These are phyloP conservation scores for Exophiala dermatitidis DNA, from an alignment of 2,329 filamentous ascomycete species.

Conservation along the genomic window DNA sequence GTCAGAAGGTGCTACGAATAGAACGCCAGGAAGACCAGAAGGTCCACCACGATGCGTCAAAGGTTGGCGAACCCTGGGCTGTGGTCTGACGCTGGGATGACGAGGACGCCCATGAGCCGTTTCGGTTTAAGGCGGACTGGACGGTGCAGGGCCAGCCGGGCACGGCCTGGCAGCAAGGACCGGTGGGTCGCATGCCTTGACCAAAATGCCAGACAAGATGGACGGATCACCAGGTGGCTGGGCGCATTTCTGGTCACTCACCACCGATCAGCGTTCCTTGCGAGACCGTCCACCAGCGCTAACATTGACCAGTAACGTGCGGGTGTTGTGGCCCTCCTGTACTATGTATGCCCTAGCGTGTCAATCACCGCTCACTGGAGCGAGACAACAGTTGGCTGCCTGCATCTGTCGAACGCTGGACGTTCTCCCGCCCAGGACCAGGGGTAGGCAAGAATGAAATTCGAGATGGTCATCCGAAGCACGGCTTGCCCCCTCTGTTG, in stretches of 20 bases:
- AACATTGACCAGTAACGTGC: conserved; percentile 11
- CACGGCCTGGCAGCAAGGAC: conserved; percentile 16
- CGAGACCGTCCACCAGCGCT: conserved; percentile 22
- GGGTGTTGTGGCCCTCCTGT: not conserved
- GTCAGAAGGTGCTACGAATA: conserved; percentile 24
- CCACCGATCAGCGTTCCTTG: conserved; percentile 27
- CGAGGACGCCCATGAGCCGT: conserved; percentile 23
- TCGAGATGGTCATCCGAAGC: conserved; percentile 13
- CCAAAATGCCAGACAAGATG: conserved; percentile 13
- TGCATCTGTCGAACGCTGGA: conserved; percentile 5
- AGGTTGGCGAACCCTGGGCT: conserved; percentile 21
- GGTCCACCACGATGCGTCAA: conserved; percentile 24
- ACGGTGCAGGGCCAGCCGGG: conserved; percentile 24
- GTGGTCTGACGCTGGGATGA: conserved; percentile 25
- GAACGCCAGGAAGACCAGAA: conserved; percentile 16
- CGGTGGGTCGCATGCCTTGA: conserved; percentile 23
- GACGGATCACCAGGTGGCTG: conserved; percentile 25
- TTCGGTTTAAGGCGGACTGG: conserved; percentile 20
- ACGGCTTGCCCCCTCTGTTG: conserved; percentile 5
- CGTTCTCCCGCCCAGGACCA: not conserved
- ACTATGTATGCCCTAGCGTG: not conserved
- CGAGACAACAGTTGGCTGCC: conserved; percentile 3
- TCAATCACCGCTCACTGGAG: not conserved
- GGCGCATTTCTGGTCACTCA: conserved; percentile 29
- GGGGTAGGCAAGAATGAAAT: conserved; percentile 1